phyloP scores from a whole-genome alignment of 2,329 filamentous ascomycete genomes.

The Colletotrichum costaricense region DNA sequence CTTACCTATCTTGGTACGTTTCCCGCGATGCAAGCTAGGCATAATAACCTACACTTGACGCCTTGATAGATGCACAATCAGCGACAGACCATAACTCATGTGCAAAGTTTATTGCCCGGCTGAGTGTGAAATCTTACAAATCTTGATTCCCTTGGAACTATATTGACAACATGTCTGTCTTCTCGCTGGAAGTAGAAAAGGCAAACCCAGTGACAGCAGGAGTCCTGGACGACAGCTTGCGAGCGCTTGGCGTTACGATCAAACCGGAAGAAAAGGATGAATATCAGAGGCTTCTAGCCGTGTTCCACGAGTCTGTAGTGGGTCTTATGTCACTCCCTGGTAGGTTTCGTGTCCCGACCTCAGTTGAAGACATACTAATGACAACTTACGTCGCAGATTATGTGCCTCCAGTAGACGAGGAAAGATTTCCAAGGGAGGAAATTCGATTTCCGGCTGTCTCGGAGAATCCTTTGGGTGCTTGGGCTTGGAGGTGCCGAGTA shows the following conservation, averaged over 20 bases:
- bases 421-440: slow-evolving; percentile 1
- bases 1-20: background rate
- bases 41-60: background rate
- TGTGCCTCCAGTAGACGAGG: background rate
- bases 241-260: background rate
- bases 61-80: background rate
- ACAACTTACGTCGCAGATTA: background rate
- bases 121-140: accelerated
- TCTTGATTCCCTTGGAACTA: background rate
- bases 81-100: background rate
- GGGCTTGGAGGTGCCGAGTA: slow-evolving; percentile 47
- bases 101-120: background rate
- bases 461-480: slow-evolving; percentile 47
- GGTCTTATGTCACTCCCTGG: slow-evolving; percentile 13
- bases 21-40: background rate
- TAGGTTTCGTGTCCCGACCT: background rate
- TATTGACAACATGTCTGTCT: slow-evolving; percentile 11
- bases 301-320: slow-evolving; percentile 19
- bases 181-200: slow-evolving; percentile 17
- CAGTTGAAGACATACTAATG: background rate
- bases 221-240: slow-evolving; percentile 2
- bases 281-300: slow-evolving; percentile 18
- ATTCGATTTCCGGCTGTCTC: slow-evolving; percentile 30
- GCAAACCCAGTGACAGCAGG: slow-evolving; percentile 8
- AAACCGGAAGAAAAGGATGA: slow-evolving; percentile 8